phyloP scores from a whole-genome alignment of 495 filamentous ascomycete species.

The Neurospora sp. region DNA sequence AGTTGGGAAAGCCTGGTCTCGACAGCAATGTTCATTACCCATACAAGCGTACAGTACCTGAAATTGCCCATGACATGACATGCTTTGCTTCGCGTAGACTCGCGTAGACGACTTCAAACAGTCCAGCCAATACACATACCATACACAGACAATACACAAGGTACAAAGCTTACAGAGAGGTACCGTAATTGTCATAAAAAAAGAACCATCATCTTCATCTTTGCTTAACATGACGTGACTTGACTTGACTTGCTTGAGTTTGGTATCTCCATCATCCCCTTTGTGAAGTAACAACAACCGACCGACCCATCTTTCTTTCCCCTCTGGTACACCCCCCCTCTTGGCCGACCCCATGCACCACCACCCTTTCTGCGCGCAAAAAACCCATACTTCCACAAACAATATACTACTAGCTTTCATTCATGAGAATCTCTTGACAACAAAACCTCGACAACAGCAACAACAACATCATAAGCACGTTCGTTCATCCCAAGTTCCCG shows the following conservation, averaged over 20 bases:
- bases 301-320: background rate
- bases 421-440: background rate
- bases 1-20: background rate
- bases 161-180: background rate
- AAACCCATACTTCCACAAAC: background rate
- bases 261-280: background rate
- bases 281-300: background rate
- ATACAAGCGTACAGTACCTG: background rate
- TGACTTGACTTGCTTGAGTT: background rate
- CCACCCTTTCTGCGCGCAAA: background rate
- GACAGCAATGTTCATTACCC: background rate
- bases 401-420: background rate
- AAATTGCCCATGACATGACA: background rate
- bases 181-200: background rate
- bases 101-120: background rate
- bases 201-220: background rate
- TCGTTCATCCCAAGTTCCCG: background rate
- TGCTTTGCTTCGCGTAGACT: background rate
- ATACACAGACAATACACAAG: background rate
- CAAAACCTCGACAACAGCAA: background rate
- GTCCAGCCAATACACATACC: background rate
- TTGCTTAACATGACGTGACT: background rate
- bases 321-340: background rate
- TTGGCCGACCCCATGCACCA: background rate
- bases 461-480: background rate